phyloP scores from a whole-genome alignment of 2,329 filamentous ascomycete genomes.

The Aspergillus tamarii region DNA sequence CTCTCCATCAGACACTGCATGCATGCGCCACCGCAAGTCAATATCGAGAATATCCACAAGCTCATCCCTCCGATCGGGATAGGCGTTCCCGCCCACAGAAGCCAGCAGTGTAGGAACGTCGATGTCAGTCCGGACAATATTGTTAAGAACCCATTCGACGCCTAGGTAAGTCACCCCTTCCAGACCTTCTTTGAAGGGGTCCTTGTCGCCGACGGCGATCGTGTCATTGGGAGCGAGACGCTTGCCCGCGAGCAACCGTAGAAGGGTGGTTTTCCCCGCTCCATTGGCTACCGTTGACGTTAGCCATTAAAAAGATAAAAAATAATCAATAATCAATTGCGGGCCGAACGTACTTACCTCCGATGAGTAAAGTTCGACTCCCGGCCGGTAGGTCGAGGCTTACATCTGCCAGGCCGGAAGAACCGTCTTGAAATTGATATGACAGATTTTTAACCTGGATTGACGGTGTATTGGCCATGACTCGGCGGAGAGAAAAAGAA shows the following conservation, averaged over 20 bases:
- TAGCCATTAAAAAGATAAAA: slow-evolving; percentile 6
- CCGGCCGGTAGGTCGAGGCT: slow-evolving; percentile 75
- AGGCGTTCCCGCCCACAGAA: slow-evolving; percentile 84
- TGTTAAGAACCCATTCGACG: slow-evolving; percentile 97
- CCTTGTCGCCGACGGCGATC: slow-evolving; percentile 78
- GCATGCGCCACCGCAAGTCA: slow-evolving; percentile 91
- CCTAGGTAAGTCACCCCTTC: slow-evolving; percentile 97
- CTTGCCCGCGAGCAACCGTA: slow-evolving; percentile 92
- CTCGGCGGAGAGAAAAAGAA: neutral
- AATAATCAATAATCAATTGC: slow-evolving; percentile 38
- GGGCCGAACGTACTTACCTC: slow-evolving; percentile 56
- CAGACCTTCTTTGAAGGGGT: slow-evolving; percentile 87
- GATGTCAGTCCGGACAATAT: slow-evolving; percentile 93
- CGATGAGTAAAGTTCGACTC: slow-evolving; percentile 87
- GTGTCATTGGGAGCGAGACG: slow-evolving; percentile 78
- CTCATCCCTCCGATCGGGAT: slow-evolving; percentile 80
- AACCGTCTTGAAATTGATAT: slow-evolving; percentile 87
- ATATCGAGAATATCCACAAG: slow-evolving; percentile 87
- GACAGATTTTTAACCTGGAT: slow-evolving; percentile 77
- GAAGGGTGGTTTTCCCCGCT: slow-evolving; percentile 93
- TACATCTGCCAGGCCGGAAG: slow-evolving; percentile 75
- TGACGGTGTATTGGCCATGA: slow-evolving; percentile 47
- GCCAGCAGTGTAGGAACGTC: slow-evolving; percentile 82
- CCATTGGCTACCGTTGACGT: slow-evolving; percentile 69
- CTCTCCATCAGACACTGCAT: slow-evolving; percentile 92